phyloP scores from a whole-genome alignment of 2,329 filamentous ascomycete genomes.

The Epichloe aotearoae region DNA sequence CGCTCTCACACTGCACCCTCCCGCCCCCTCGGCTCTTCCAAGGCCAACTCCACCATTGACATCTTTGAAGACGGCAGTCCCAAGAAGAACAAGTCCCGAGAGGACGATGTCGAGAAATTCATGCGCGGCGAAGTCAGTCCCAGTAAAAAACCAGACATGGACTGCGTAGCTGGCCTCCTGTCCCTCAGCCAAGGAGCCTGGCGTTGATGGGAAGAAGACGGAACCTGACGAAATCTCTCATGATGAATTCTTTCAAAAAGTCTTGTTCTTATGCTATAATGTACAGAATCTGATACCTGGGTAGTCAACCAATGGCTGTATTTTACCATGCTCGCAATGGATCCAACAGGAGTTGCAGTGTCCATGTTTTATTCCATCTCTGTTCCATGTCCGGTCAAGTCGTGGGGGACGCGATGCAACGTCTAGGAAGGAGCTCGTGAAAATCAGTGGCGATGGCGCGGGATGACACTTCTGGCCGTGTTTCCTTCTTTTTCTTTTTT shows the following conservation, averaged over 20 bases:
- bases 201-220: conserved; percentile 34
- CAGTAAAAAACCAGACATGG: conserved; percentile 67
- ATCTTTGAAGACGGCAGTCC: conserved; percentile 39
- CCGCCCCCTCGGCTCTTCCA: conserved; percentile 17
- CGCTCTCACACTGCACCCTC: conserved; percentile 29
- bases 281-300: not conserved
- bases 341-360: no score
- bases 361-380: no score
- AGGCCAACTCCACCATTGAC: conserved; percentile 22
- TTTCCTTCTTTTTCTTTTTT: no score
- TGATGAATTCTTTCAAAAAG: not conserved
- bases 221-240: no score
- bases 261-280: not conserved
- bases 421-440: no score
- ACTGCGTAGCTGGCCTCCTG: conserved; percentile 78
- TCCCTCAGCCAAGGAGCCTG: conserved; percentile 89
- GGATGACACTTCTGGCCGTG: no score
- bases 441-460: no score
- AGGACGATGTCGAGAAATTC: conserved; percentile 57
- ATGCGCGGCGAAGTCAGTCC: conserved; percentile 55
- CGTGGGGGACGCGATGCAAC: no score
- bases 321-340: no score
- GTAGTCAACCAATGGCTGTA: no score
- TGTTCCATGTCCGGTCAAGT: no score
- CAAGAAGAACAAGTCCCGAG: conserved; percentile 10